A percentile compares a stretch with the other conserved stretches of the same genome.
phyloP scores from a whole-genome alignment of 768 basidiomycete genomes.

The Rhizopogon salebrosus region DNA sequence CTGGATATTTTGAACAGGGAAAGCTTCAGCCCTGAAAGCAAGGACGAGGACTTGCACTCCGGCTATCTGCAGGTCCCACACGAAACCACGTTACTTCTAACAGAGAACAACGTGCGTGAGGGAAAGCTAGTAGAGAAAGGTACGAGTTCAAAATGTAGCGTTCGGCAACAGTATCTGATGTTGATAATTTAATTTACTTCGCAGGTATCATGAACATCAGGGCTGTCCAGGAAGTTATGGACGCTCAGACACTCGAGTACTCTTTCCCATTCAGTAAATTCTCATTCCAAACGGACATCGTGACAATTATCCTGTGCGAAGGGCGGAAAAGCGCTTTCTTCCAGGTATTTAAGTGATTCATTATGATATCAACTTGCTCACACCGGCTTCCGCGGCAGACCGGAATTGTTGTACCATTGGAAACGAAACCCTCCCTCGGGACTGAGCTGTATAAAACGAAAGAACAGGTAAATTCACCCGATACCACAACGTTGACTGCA shows the following conservation, averaged over 20 bases:
- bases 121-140: slow-evolving; percentile 56
- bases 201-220: slow-evolving; percentile 61
- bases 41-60: slow-evolving; percentile 67
- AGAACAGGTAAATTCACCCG: slow-evolving; percentile 40
- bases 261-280: slow-evolving; percentile 73
- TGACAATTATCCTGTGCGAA: slow-evolving; percentile 54
- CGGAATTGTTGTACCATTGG: slow-evolving; percentile 48
- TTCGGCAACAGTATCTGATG: not conserved
- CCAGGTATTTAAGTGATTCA: slow-evolving; percentile 35
- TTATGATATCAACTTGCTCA: not conserved
- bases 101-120: slow-evolving; percentile 64
- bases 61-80: slow-evolving; percentile 70
- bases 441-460: slow-evolving; percentile 43
- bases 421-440: slow-evolving; percentile 20
- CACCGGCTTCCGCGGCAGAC: slow-evolving; percentile 39
- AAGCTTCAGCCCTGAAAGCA: slow-evolving; percentile 58
- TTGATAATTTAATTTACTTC: not conserved
- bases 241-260: slow-evolving; percentile 64
- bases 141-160: slow-evolving; percentile 5
- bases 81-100: slow-evolving; percentile 55
- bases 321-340: slow-evolving; percentile 72
- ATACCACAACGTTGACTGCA: slow-evolving; percentile 38
- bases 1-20: slow-evolving; percentile 55
- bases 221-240: slow-evolving; percentile 59
- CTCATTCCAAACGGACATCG: slow-evolving; percentile 68